Evolutionary conservation across 768 basidiomycete genomes (phyloP).

Genomic region (Jaapia argillacea): DNA sequence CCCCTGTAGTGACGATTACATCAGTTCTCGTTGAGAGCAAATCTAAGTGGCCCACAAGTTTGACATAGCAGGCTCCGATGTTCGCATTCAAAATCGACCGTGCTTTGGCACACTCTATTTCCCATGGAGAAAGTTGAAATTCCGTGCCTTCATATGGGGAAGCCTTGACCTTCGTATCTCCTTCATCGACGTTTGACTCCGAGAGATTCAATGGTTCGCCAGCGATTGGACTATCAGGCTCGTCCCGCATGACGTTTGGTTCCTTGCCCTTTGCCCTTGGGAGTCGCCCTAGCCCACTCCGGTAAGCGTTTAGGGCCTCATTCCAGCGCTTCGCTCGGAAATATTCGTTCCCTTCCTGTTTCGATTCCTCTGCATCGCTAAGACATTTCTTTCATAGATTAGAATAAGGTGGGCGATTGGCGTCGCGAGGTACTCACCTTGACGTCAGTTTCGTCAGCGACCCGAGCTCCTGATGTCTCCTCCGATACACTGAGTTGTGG

Average conservation of each 20-base stretch:
- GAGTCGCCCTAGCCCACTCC: constrained; percentile 53
- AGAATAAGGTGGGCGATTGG: too few species aligned
- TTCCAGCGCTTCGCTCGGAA: constrained; percentile 61
- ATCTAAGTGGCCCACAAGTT: constrained; percentile 67
- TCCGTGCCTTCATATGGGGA: constrained; percentile 9
- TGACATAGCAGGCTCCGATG: constrained; percentile 76
- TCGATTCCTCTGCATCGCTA: constrained; percentile 47
- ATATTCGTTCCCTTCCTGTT: constrained; percentile 63
- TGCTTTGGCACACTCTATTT: constrained; percentile 40
- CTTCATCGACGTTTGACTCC: constrained; percentile 6
- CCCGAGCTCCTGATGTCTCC: too few species aligned
- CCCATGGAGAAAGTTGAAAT: constrained; percentile 22
- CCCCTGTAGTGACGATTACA: constrained; percentile 30
- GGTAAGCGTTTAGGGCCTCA: constrained; percentile 64
- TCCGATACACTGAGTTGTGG: too few species aligned
- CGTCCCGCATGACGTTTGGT: too few species aligned
- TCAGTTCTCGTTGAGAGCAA: not conserved
- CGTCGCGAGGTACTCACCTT: too few species aligned
- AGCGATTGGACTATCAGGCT: too few species aligned
- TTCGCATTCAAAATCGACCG: constrained; percentile 79
- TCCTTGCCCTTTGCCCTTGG: constrained; percentile 30
- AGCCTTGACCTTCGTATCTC: constrained; percentile 8
- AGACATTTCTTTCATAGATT: constrained; percentile 42
- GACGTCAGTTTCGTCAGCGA: too few species aligned
- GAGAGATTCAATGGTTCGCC: too few species aligned